Percentiles rank a stretch among this genome's conserved stretches.
These are phyloP conservation scores for Phytophthora pseudosyringae DNA, from an alignment of 352 stramenopile genomes.

Conservation along the genomic window DNA sequence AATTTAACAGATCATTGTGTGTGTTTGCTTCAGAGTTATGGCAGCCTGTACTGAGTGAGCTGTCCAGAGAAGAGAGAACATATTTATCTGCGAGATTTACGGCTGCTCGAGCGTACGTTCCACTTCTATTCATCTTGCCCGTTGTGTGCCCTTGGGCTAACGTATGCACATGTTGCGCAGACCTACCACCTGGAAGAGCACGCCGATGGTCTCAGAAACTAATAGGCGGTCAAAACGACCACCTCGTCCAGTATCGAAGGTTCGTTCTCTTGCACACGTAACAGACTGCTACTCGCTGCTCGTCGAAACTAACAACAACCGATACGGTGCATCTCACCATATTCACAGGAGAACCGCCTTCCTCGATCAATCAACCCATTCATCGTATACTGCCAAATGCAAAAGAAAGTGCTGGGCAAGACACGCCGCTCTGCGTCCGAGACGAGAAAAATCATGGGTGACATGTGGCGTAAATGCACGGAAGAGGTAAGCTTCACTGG, in stretches of 20 bases:
- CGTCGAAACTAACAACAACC: constrained; percentile 1
- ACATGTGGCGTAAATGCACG: constrained; percentile 84
- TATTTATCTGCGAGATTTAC: constrained; percentile 64
- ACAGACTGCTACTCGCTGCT: neutral
- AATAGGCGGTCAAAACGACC: constrained; percentile 40
- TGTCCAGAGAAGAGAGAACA: constrained; percentile 70
- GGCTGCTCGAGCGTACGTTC: constrained; percentile 45
- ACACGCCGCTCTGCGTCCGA: constrained; percentile 71
- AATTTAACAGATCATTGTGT: constrained; percentile 5
- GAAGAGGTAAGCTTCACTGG: constrained; percentile 52
- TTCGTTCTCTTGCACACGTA: neutral
- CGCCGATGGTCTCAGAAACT: constrained; percentile 19
- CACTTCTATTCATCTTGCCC: neutral
- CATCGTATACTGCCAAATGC: constrained; percentile 85
- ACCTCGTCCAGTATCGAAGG: constrained; percentile 38
- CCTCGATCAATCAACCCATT: constrained; percentile 82
- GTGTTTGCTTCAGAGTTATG: constrained; percentile 50
- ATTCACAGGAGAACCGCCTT: constrained; percentile 53
- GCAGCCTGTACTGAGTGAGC: constrained; percentile 74
- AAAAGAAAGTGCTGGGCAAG: constrained; percentile 67
- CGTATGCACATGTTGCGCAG: constrained; percentile 31
- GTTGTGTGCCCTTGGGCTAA: constrained; percentile 4
- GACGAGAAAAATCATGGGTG: constrained; percentile 79
- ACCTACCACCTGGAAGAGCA: constrained; percentile 54
- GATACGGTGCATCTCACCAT: neutral